These are phyloP conservation scores for Sechiopsis laciniata DNA, from an alignment of 306 rosid species.

Conservation along the genomic window DNA sequence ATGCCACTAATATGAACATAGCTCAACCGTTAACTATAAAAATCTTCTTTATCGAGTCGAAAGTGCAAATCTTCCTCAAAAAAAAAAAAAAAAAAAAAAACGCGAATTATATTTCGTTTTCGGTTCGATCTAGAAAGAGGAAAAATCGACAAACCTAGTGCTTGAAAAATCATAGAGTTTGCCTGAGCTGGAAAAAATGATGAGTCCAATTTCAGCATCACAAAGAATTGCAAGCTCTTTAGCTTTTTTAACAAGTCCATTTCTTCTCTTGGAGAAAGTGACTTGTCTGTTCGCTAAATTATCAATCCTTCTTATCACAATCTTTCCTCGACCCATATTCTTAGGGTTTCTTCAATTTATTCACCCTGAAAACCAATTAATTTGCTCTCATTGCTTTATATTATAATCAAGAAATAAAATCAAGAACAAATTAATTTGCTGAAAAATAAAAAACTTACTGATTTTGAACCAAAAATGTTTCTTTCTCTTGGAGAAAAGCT, in stretches of 20 bases:
- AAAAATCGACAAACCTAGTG: constrained; percentile 41
- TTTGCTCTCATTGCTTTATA: not conserved
- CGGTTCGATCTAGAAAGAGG: no score
- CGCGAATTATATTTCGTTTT: no score
- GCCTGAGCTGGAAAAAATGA: constrained; percentile 69
- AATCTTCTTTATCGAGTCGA: no score
- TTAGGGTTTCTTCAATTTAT: constrained; percentile 15
- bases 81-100: no score
- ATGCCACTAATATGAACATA: not conserved
- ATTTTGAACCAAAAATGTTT: not conserved
- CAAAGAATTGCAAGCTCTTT: constrained; percentile 76
- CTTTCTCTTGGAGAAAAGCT: not conserved
- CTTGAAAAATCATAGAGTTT: constrained; percentile 74
- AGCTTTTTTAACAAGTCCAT: constrained; percentile 83
- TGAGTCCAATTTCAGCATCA: constrained; percentile 75
- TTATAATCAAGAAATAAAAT: not conserved
- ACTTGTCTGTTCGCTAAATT: constrained; percentile 75
- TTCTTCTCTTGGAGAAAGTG: constrained; percentile 87
- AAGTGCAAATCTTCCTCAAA: no score
- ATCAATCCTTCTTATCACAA: constrained; percentile 72
- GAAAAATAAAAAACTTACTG: not conserved
- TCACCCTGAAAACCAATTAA: not conserved
- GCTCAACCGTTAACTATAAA: not conserved
- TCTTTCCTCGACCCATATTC: constrained; percentile 84
- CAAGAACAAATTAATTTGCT: not conserved